Conservation (phyloP, 2,329 filamentous ascomycete species). For the Verticillium zaregamsianum region DNA sequence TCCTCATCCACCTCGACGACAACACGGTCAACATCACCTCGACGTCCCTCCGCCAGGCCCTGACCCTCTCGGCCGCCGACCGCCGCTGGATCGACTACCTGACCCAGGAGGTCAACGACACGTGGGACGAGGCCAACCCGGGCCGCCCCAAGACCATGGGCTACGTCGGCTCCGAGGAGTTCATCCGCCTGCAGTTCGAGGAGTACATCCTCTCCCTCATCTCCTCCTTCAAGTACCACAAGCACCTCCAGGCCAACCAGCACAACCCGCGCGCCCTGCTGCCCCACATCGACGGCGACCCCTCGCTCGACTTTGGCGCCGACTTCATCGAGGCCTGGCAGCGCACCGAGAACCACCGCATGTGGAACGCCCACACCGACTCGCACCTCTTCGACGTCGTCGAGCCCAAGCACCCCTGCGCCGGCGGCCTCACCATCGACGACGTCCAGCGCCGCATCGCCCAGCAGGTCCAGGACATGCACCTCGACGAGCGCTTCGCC, state of each 20-base stretch:
- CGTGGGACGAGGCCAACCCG: conserved; percentile 92
- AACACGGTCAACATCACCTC: conserved; percentile 81
- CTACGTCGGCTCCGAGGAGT: conserved; percentile 93
- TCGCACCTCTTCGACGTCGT: conserved; percentile 91
- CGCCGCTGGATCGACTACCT: conserved; percentile 95
- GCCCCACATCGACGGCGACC: conserved; percentile 73
- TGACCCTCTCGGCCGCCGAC: conserved; percentile 79
- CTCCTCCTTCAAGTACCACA: conserved; percentile 85
- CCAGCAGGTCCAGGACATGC: conserved; percentile 88
- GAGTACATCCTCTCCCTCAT: conserved; percentile 90
- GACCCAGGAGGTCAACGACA: conserved; percentile 88
- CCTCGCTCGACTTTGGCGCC: conserved; percentile 73
- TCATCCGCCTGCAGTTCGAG: conserved; percentile 95
- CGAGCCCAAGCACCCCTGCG: conserved; percentile 88
- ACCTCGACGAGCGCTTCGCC: conserved; percentile 85
- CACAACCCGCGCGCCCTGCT: conserved; percentile 58
- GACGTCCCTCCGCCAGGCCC: conserved; percentile 67
- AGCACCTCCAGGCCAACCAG: conserved; percentile 51
- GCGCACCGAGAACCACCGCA: conserved; percentile 82
- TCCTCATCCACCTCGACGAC: conserved; percentile 94
- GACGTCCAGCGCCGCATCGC: conserved; percentile 87
- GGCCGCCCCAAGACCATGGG: conserved; percentile 88
- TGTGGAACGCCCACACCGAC: conserved; percentile 80
- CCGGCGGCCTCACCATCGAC: conserved; percentile 87
- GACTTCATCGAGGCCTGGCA: conserved; percentile 89